A percentile compares a stretch with the other conserved stretches of the same genome.
These are phyloP conservation scores for Endocalyx cinctus DNA, from an alignment of 2,329 filamentous ascomycete genomes.

Conservation along the genomic window DNA sequence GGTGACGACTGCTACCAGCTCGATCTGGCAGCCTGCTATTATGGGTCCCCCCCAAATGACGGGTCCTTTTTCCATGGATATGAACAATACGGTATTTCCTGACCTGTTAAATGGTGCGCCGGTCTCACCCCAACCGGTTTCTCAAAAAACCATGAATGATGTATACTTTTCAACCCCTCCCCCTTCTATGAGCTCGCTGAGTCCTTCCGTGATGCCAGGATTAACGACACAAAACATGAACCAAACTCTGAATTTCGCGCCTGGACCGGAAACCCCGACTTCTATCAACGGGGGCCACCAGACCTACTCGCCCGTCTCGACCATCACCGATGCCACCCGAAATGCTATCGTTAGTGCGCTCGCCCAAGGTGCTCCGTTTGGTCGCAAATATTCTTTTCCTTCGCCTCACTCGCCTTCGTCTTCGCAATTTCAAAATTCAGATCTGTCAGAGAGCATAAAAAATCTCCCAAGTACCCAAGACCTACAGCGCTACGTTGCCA, in stretches of 20 bases:
- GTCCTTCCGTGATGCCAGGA: conserved; percentile 65
- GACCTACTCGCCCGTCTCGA: conserved; percentile 55
- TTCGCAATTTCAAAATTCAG: conserved; percentile 44
- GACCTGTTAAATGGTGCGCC: conserved; percentile 70
- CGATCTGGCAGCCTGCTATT: conserved; percentile 66
- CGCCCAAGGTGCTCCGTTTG: conserved; percentile 51
- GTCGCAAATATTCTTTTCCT: conserved; percentile 61
- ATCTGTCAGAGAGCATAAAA: conserved; percentile 47
- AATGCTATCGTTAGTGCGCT: conserved; percentile 57
- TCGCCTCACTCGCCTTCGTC: conserved; percentile 52
- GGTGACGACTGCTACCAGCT: conserved; percentile 45
- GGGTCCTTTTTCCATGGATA: conserved; percentile 70
- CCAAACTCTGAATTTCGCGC: conserved; percentile 59
- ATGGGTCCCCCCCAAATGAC: conserved; percentile 65
- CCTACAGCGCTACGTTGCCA: conserved; percentile 82
- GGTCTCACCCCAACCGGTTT: conserved; percentile 71
- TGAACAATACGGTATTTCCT: conserved; percentile 69
- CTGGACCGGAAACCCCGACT: conserved; percentile 67
- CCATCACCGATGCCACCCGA: conserved; percentile 62
- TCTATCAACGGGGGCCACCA: conserved; percentile 63
- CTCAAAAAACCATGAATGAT: conserved; percentile 67
- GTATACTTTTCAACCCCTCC: conserved; percentile 76
- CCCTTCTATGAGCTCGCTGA: conserved; percentile 68
- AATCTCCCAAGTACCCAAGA: conserved; percentile 76
- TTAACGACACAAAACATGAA: conserved; percentile 58